Evolutionary conservation across 2,329 filamentous ascomycete species (phyloP), one percentile per base, ranked within the genome.

Genomic region (Periconia sp.): DNA sequence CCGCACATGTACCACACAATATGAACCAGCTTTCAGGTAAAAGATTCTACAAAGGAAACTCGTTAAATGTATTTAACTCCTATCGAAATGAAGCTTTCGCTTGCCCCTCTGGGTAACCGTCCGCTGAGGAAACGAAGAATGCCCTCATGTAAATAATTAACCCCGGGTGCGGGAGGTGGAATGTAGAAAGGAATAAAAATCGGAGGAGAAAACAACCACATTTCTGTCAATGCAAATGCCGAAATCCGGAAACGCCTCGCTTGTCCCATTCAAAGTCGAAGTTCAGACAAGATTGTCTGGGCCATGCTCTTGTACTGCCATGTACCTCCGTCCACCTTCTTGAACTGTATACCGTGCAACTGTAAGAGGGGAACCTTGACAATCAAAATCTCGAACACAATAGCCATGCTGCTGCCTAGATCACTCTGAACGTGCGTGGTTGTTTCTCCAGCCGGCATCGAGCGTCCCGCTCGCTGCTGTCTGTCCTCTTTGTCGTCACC

Each of bases 251-350:
- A 58, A 59, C 57, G 56, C 59, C 56, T 54, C 47, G 48, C 58
- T 63, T 42, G 47, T 11, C 45, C 52, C 48, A 42, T 55, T 62
- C 61, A 96, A 58, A 97, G 82, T 69, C 87, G 86, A 62, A 99
- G 77, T 72, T 94, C 92, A 69, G 89, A 86, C 63, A 99, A 79
- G 66, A 99, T 97, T 65, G 92, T 92, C 75, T 96, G 92, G 35
- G 94, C 94, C 92, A 97, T 95, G 69, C 91, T 93, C 80, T 97
- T 96, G 78, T 96, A 99, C 74, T 97, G 92, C 92, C 93, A 97
- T 54, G 94, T 97, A 55, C 95, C 93, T 35, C 94, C 93, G 53
- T 90, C 85, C 62, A 97, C 88, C 71, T 94, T 92, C 82, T 99
- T 99, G 80, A 99, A 99, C 73, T 97, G 94, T 57, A 99, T 92